Evolutionary conservation across 345 rosid genomes (phyloP).

Genomic region (Salix udensis): DNA sequence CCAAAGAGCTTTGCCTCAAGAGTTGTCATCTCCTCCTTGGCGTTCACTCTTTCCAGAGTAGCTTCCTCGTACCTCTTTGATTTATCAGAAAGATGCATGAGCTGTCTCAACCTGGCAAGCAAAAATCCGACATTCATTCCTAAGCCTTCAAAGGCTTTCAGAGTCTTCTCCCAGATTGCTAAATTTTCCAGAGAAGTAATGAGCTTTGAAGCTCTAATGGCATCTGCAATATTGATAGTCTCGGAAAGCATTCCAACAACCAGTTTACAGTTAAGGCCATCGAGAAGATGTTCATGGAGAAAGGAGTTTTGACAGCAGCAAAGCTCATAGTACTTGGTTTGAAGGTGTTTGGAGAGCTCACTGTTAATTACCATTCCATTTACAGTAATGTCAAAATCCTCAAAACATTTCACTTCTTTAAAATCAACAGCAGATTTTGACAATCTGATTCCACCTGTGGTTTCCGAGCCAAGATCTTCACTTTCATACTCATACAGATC

Average conservation of each 20-base stretch:
- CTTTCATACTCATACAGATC: constrained; percentile 21
- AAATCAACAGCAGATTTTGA: constrained; percentile 27
- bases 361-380: constrained; percentile 36
- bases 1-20: constrained; percentile 23
- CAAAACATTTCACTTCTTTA: constrained; percentile 31
- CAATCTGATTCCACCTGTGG: constrained; percentile 22
- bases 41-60: constrained; percentile 13
- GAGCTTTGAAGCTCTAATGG: constrained; percentile 36
- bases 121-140: constrained; percentile 40
- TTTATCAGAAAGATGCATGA: constrained; percentile 20
- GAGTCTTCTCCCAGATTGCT: constrained; percentile 29
- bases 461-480: constrained; percentile 18
- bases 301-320: constrained; percentile 34
- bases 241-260: constrained; percentile 25
- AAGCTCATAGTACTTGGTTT: constrained; percentile 37
- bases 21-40: constrained; percentile 12
- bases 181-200: constrained; percentile 18
- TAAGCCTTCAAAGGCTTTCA: constrained; percentile 27
- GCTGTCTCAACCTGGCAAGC: constrained; percentile 20
- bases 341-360: constrained; percentile 28
- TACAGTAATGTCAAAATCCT: constrained; percentile 29
- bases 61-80: constrained; percentile 24
- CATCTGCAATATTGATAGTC: constrained; percentile 36
- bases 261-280: constrained; percentile 29
- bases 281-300: constrained; percentile 35